phyloP scores from a whole-genome alignment of 306 rosid species.

The Datisca glomerata region DNA sequence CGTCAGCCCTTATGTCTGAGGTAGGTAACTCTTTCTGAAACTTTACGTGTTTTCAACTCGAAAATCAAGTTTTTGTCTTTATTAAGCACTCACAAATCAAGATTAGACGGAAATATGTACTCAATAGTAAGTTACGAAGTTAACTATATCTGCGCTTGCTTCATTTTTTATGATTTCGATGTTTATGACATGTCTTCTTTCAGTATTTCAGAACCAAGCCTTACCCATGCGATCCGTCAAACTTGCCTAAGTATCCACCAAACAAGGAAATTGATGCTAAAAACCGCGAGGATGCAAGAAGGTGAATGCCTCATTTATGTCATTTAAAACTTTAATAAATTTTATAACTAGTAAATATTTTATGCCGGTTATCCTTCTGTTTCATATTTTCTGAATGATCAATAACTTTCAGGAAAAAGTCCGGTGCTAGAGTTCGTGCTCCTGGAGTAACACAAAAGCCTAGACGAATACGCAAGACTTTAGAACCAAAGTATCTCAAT shows the following conservation, averaged over 20 bases:
- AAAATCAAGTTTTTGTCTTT: too few relatives aligned
- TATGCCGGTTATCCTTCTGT: not conserved
- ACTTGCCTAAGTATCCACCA: slow-evolving; percentile 78
- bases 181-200: too few relatives aligned
- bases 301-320: slow-evolving; percentile 23
- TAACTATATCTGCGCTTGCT: too few relatives aligned
- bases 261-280: slow-evolving; percentile 96
- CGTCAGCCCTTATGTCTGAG: slow-evolving; percentile 83
- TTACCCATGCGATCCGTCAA: slow-evolving; percentile 71
- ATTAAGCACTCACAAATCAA: too few relatives aligned
- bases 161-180: too few relatives aligned
- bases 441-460: slow-evolving; percentile 48
- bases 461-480: slow-evolving; percentile 29
- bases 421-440: slow-evolving; percentile 33
- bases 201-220: slow-evolving; percentile 84
- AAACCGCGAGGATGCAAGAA: slow-evolving; percentile 37
- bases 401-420: slow-evolving; percentile 40
- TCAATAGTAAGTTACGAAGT: too few relatives aligned
- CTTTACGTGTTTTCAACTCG: too few relatives aligned
- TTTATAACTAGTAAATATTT: not conserved
- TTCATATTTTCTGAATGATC: too few relatives aligned
- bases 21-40: slow-evolving; percentile 44
- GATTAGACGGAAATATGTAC: too few relatives aligned
- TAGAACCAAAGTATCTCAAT: slow-evolving; percentile 24
- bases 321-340: not conserved